A percentile compares a stretch with the other conserved stretches of the same genome.
Evolutionary conservation across 2,329 filamentous ascomycete genomes (phyloP).

Genomic region (Pseudocercospora musae): DNA sequence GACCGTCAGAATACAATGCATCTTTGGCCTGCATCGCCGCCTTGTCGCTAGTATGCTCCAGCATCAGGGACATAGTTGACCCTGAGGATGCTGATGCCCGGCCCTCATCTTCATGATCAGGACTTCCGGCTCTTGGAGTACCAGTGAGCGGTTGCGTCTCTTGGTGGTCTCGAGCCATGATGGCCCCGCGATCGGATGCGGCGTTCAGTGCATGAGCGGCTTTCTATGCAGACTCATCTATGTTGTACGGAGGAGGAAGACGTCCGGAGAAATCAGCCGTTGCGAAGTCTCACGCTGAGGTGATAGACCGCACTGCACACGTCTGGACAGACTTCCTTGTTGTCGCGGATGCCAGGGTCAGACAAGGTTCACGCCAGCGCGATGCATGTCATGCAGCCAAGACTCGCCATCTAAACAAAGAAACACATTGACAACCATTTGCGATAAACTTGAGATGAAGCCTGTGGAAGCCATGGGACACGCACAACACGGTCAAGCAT

Average conservation of each 20-base stretch:
- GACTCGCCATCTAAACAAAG: neutral
- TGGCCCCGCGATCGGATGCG: conserved; percentile 2
- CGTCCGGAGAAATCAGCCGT: neutral
- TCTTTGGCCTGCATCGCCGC: conserved; percentile 46
- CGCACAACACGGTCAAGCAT: neutral
- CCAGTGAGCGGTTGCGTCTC: conserved; percentile 46
- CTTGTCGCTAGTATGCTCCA: conserved; percentile 68
- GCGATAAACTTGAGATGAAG: neutral
- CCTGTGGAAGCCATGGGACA: neutral
- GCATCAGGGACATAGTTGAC: conserved; percentile 80
- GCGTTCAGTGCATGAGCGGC: conserved; percentile 1
- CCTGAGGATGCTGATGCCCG: conserved; percentile 63
- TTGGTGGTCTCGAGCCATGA: conserved; percentile 37
- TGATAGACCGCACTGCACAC: neutral
- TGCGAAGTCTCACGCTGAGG: neutral
- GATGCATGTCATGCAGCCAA: conserved; percentile 5
- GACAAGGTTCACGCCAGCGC: neutral
- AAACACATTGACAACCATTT: conserved; percentile 3
- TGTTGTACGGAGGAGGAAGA: neutral
- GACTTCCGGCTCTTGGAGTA: conserved; percentile 29
- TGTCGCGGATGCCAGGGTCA: neutral
- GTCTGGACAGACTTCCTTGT: neutral
- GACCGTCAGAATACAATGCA: conserved; percentile 39
- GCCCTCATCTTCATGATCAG: conserved; percentile 36
- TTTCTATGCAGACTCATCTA: neutral